Evolutionary conservation across 2,329 filamentous ascomycete species (phyloP), one percentile per base, ranked within the genome.

Genomic region (Exophiala sideris): DNA sequence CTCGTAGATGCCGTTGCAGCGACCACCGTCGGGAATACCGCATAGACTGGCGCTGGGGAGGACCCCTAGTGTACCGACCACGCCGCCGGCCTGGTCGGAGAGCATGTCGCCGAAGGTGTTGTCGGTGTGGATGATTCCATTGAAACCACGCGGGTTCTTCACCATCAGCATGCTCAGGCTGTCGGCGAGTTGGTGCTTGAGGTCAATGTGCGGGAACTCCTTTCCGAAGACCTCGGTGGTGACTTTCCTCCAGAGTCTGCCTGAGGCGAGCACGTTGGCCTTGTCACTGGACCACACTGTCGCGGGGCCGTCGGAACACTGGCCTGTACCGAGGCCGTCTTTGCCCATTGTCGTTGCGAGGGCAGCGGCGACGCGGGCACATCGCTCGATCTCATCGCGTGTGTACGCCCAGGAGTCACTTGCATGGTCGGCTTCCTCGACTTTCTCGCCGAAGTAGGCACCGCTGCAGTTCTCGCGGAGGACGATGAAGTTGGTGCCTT

Each of bases 41-140:
- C 91, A 76, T 91, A 94, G 70, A 96, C 97, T 84, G 70, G 92
- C 94, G 36, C 92, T 97, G 63, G 94, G 94, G 36, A 94, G 96
- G 48, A 99, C 85, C 73, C 94, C 94, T 62, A 99, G 88, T 76
- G 94, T 94, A 73, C 94, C 94, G 68, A 99, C 97, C 66, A 99
- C 83, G 79, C 94, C 94, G 68, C 94, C 94, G 80, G 94, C 97
- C 90, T 97, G 96, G 76, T 99, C 94, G 69, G 92, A 97, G 63
- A 99, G 84, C 82, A 99, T 99, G 78, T 97, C 94, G 76, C 94
- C 94, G 81, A 97, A 99, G 68, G 97, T 82, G 83, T 99, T 99
- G 74, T 94, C 94, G 80, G 86, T 87, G 76, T 99, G 94, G 54
- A 99, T 85, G 56, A 99, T 91, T 21, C 61, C 62, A 80, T 96